Base-by-base conservation (phyloP, 176 grass and related monocot genomes). In the Oryza australiensis region DNA sequence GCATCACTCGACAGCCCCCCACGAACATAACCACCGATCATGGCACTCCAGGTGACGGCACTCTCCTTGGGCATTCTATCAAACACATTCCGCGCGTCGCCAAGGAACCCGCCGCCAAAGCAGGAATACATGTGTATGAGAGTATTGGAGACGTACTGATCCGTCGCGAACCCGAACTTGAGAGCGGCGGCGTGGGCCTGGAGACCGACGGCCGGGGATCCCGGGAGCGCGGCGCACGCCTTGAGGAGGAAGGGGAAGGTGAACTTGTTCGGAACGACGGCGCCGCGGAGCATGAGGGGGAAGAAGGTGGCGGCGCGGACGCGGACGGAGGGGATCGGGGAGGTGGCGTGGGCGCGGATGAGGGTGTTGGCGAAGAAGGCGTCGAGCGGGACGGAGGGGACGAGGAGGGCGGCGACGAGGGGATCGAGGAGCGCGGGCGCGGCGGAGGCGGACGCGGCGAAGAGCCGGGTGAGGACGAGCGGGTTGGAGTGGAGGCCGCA, bases 21-120 rank as follows among this genome's bases (percentile, higher is more conserved):
- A 7, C 84, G 87, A 20, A 91, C 89, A 33, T 91, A 94, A 23
- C 86, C 92, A 3, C 89, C 92, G 22, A 94, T 94, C 86, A 94
- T 94, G 1, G 87, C 89, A 40, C 92, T 91, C 92, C 92, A 94
- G 3, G 92, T 94, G 12, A 94, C 92, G 1, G 84, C 42, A 14
- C 76, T 91, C 20, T 65, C 71, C 45, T 64, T 86, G 2, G 84
- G 37, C 77, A 66, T 89, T 89, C 86, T 85, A 8, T 94, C 89
- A 68, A 94, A 94, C 89, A 94, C 72, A 5, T 82, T 87, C 41
- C 86, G 77, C 29, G 89, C 92, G 37, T 72, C 78, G 2, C 32
- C 92, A 3, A 91, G 87, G 66, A 82, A 89, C 34, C 59, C 72
- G 3, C 57, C 15, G 11, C 87, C 82, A 10, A 81, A 82, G 78